Percentiles rank a stretch among this genome's conserved stretches.
Evolutionary conservation across 2,329 filamentous ascomycete species (phyloP).

Genomic region (Aureobasidium leucospermi): DNA sequence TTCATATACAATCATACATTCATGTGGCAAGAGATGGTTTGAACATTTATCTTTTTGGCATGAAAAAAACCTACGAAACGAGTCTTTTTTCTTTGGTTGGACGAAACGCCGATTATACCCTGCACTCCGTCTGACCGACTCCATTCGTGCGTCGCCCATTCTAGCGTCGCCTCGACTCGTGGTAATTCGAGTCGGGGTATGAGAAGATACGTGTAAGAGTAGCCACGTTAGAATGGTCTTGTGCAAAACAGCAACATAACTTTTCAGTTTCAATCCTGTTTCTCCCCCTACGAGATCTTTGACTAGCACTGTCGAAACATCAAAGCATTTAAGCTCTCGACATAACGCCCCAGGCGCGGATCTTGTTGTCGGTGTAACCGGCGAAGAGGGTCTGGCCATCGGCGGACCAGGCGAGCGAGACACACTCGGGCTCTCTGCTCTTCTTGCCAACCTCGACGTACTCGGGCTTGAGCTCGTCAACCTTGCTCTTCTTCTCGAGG

Average conservation of each 20-base stretch:
- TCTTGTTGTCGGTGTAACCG: slow-evolving; percentile 99
- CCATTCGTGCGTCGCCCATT: not conserved
- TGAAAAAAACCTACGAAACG: slow-evolving; percentile 14
- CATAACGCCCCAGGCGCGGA: slow-evolving; percentile 97
- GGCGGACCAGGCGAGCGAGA: slow-evolving; percentile 93
- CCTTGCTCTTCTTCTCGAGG: slow-evolving; percentile 99
- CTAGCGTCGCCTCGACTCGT: slow-evolving; percentile 7
- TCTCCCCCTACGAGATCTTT: not conserved
- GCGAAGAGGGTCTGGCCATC: slow-evolving; percentile 99
- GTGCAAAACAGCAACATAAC: slow-evolving; percentile 8
- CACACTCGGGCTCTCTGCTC: slow-evolving; percentile 97
- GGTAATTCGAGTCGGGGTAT: not conserved
- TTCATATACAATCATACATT: not conserved
- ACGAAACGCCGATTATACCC: slow-evolving; percentile 13
- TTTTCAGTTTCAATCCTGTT: slow-evolving; percentile 8
- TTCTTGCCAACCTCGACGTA: slow-evolving; percentile 96
- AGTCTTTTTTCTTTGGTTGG: slow-evolving; percentile 9
- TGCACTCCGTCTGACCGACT: slow-evolving; percentile 11
- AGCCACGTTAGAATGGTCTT: not conserved
- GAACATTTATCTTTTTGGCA: slow-evolving; percentile 14
- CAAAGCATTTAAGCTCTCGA: slow-evolving; percentile 53
- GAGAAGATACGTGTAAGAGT: not conserved
- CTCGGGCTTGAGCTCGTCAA: slow-evolving; percentile 98
- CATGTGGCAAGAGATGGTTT: not conserved
- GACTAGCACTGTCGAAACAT: not conserved